Base-by-base conservation (phyloP, 495 filamentous ascomycete species). In the Penicillium samsonianum region DNA sequence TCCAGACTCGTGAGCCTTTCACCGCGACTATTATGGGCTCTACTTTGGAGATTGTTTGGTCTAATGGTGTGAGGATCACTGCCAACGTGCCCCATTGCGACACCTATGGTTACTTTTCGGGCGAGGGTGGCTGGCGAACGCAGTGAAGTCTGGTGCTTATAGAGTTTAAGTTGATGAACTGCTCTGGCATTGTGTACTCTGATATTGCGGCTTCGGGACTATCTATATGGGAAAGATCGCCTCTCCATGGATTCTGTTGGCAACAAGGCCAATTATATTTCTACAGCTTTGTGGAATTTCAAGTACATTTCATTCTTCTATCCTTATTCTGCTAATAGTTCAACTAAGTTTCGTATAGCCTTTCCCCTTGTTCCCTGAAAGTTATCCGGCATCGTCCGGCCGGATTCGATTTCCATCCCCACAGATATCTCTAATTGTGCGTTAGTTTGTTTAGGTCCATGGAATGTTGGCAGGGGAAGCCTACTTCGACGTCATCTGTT, bases 1-100 rank as follows among this genome's bases (percentile, higher is more conserved):
- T 55, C 2, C 53, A 22, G 5, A 26, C 4, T 22, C 43, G 53
- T 10, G 53, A 55, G 31, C 53, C 53, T 5, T 55, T 55, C n/a
- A 33, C 41, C 0, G 53, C 53, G 31, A 55, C 22, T 55, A 40
- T 55, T 22, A 38, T 33, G 6, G 53, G 53, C 17, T 55, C 53
- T 33, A 55, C 53, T 11, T 40, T 55, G 53, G 53, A 55, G 41
- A 55, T 55, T 11, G 16, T 19, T 11, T 55, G 53, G 53, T 25
- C 53, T 11, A 55, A 55, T 47, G 53, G 53, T 7, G 53, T 55
- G 31, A 45, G 53, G 14, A 55, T 55, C 14, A 55, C 53, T n/a
- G 53, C 53, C 7, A 55, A 55, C 30, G 53, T 55, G 20, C 53
- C 53, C 16, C 53, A 55, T 55, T 55, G 42, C 3, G 22, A 33